These are phyloP conservation scores for Colletotrichum musae DNA, from an alignment of 2,329 filamentous ascomycete species.

Conservation along the genomic window DNA sequence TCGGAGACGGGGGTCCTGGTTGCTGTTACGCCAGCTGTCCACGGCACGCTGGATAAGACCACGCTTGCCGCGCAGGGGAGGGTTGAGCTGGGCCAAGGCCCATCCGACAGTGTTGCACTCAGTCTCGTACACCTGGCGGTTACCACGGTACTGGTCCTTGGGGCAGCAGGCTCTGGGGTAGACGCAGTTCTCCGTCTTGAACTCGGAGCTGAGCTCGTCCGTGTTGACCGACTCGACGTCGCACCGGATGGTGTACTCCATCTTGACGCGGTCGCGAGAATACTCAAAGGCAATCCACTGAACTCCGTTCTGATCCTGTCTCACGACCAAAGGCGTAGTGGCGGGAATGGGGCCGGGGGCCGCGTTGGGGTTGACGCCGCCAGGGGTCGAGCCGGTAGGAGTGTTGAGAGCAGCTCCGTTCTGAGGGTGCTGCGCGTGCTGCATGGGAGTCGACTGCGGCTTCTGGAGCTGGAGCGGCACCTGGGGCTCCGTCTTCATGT, in stretches of 20 bases:
- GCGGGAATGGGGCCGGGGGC: conserved; percentile 97
- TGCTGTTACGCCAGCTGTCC: conserved; percentile 99
- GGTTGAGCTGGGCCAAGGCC: conserved; percentile 94
- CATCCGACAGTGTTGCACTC: conserved; percentile 99
- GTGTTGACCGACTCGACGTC: conserved; percentile 97
- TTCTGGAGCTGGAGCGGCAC: conserved; percentile 75
- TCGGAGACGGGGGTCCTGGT: conserved; percentile 91
- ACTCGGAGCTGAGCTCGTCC: conserved; percentile 86
- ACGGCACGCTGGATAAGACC: conserved; percentile 97
- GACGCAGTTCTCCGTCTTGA: conserved; percentile 98
- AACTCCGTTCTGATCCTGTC: conserved; percentile 95
- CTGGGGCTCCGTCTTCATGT: conserved; percentile 74
- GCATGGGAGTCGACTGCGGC: conserved; percentile 59
- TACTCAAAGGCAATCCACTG: conserved; percentile 99
- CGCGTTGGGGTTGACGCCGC: conserved; percentile 85
- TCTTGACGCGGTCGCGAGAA: conserved; percentile 96
- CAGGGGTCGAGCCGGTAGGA: conserved; percentile 59
- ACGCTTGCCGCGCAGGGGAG: conserved; percentile 90
- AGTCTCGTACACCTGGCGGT: conserved; percentile 95
- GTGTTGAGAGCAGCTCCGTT: conserved; percentile 61
- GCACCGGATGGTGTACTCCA: conserved; percentile 99
- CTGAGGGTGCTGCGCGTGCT: conserved; percentile 53
- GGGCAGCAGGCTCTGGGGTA: conserved; percentile 95
- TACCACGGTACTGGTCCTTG: conserved; percentile 97
- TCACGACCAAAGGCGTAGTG: conserved; percentile 92